Evolutionary conservation across 2,329 filamentous ascomycete genomes (phyloP).

Genomic region (Fusarium longipes): DNA sequence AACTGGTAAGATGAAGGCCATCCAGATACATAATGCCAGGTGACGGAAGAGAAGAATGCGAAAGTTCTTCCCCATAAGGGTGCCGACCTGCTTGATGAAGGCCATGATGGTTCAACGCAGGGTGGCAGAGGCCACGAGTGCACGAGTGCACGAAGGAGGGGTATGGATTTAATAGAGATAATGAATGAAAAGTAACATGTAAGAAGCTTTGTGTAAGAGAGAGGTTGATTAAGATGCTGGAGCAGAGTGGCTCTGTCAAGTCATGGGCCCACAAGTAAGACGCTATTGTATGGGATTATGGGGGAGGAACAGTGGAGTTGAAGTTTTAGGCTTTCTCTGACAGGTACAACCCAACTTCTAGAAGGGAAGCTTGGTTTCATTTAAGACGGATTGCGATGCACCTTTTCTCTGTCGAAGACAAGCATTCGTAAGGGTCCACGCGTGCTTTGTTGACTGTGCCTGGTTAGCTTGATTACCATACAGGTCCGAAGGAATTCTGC

Average conservation of each 20-base stretch:
- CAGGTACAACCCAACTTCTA: neutral
- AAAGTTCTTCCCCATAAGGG: slow-evolving; percentile 71
- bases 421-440: neutral
- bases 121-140: slow-evolving; percentile 14
- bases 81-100: slow-evolving; percentile 68
- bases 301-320: slow-evolving; percentile 5
- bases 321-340: neutral
- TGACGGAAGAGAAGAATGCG: slow-evolving; percentile 68
- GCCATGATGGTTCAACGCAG: slow-evolving; percentile 55
- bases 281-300: neutral
- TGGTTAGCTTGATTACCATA: neutral
- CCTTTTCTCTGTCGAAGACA: neutral
- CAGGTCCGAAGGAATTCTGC: neutral
- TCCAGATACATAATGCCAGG: slow-evolving; percentile 61
- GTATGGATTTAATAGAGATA: neutral
- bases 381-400: neutral
- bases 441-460: neutral
- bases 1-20: slow-evolving; percentile 70
- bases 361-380: neutral
- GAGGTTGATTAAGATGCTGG: neutral
- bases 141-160: slow-evolving; percentile 9
- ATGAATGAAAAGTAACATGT: neutral
- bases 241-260: neutral
- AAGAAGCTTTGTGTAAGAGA: neutral
- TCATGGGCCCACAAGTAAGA: neutral